Evolutionary conservation across 495 filamentous ascomycete species (phyloP).

Genomic region (Letharia lupina): DNA sequence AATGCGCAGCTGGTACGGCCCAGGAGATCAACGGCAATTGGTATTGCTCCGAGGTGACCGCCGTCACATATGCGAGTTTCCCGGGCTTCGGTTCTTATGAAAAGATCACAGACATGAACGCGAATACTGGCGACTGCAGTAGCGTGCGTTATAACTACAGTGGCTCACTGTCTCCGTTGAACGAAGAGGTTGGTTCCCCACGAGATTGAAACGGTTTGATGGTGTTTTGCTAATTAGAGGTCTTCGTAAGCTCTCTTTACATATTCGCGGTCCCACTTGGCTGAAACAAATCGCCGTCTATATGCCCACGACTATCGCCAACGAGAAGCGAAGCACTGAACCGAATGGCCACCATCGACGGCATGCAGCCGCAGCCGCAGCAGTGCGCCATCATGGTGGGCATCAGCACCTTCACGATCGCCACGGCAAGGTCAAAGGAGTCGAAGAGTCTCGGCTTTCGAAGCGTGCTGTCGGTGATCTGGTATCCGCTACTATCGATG

Average conservation of each 20-base stretch:
- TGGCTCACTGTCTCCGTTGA: constrained; percentile 53
- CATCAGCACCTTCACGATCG: constrained; percentile 33
- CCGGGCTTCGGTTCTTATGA: constrained; percentile 50
- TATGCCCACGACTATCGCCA: constrained; percentile 31
- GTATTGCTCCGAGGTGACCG: constrained; percentile 53
- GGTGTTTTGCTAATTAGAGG: constrained; percentile 8
- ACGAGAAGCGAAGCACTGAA: constrained; percentile 29
- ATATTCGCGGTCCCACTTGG: constrained; percentile 58
- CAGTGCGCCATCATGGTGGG: constrained; percentile 22
- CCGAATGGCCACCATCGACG: constrained; percentile 30
- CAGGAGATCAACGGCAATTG: constrained; percentile 21
- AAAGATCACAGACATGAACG: constrained; percentile 50
- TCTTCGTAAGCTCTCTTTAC: constrained; percentile 50
- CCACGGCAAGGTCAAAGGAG: constrained; percentile 20
- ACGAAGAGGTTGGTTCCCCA: constrained; percentile 51
- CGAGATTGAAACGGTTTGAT: neutral
- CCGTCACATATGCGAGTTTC: constrained; percentile 52
- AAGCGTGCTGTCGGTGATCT: constrained; percentile 39
- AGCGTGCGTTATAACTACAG: constrained; percentile 40
- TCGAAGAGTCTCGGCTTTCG: constrained; percentile 21
- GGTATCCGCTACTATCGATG: constrained; percentile 56
- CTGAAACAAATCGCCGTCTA: constrained; percentile 60
- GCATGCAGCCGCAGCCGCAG: neutral
- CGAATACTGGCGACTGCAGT: constrained; percentile 44
- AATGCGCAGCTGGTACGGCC: neutral